Evolutionary conservation across 1,139 yeast species (phyloP).

Genomic region (Geotrichum klebahnii): DNA sequence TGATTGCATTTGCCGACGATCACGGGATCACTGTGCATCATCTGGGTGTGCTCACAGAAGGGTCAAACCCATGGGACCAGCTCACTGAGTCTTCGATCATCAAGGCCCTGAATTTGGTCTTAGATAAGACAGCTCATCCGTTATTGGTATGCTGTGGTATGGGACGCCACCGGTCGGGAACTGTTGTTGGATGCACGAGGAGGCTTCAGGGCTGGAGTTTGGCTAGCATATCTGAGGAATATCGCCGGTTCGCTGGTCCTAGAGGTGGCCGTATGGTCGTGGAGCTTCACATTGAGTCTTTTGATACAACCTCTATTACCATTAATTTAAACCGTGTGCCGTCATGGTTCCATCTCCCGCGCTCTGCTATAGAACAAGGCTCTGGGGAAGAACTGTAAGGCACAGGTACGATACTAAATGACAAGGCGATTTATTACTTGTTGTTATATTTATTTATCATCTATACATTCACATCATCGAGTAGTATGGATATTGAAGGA

Average conservation of each 20-base stretch:
- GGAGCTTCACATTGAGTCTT: conserved; percentile 83
- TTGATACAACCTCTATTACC: conserved; percentile 55
- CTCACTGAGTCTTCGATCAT: conserved; percentile 76
- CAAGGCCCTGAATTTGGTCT: conserved; percentile 71
- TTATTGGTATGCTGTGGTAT: conserved; percentile 89
- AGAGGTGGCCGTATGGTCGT: conserved; percentile 89
- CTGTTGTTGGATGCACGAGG: conserved; percentile 88
- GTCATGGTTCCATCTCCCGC: conserved; percentile 40
- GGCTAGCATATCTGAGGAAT: conserved; percentile 91
- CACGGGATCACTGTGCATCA: conserved; percentile 61
- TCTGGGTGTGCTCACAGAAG: conserved; percentile 54
- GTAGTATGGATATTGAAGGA: conserved; percentile 66
- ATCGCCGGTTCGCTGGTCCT: conserved; percentile 86
- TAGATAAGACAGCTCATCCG: conserved; percentile 72
- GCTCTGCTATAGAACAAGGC: background rate
- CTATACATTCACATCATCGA: background rate
- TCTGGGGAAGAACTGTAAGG: background rate
- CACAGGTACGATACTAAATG: background rate
- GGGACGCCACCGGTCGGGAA: conserved; percentile 97
- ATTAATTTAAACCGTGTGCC: conserved; percentile 52
- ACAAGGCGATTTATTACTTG: conserved; percentile 4
- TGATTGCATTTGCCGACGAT: conserved; percentile 73
- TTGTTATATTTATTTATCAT: conserved; percentile 4
- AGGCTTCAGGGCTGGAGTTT: conserved; percentile 93
- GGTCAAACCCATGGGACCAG: conserved; percentile 97